phyloP scores from a whole-genome alignment of 768 basidiomycete genomes.

The Daedaleopsis sinensis region DNA sequence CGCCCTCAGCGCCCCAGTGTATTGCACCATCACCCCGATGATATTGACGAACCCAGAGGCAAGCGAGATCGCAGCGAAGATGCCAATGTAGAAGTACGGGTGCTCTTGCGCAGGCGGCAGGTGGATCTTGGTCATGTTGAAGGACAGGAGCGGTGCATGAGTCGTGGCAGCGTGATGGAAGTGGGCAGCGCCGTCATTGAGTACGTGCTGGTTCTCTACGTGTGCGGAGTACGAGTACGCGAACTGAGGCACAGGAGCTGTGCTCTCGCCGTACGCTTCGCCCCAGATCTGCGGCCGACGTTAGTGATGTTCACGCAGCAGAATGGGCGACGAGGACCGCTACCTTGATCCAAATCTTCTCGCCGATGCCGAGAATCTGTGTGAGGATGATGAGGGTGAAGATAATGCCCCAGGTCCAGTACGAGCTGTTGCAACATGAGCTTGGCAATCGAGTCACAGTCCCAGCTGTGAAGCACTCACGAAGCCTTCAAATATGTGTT shows the following conservation, averaged over 20 bases:
- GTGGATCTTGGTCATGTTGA: not conserved
- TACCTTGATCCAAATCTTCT: slow-evolving; percentile 81
- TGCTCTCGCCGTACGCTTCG: slow-evolving; percentile 50
- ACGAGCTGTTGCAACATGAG: slow-evolving; percentile 46
- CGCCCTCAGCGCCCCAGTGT: slow-evolving; percentile 54
- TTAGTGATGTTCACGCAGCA: not conserved
- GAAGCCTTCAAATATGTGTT: slow-evolving; percentile 70
- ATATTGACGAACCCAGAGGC: slow-evolving; percentile 50
- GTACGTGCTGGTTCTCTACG: slow-evolving; percentile 29
- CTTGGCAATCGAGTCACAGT: too few relatives aligned
- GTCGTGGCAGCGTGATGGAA: slow-evolving; percentile 22
- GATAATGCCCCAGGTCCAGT: slow-evolving; percentile 67
- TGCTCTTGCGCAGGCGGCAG: slow-evolving; percentile 56
- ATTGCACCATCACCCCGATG: slow-evolving; percentile 53
- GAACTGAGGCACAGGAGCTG: not conserved
- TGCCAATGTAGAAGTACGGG: slow-evolving; percentile 71
- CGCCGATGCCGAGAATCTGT: slow-evolving; percentile 51
- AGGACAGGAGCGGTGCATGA: slow-evolving; percentile 9
- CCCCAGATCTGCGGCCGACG: slow-evolving; percentile 65
- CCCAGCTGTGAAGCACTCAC: slow-evolving; percentile 41
- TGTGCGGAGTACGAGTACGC: slow-evolving; percentile 3
- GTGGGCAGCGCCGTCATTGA: slow-evolving; percentile 27
- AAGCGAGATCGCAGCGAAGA: slow-evolving; percentile 67
- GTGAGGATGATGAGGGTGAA: slow-evolving; percentile 48
- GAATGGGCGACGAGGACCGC: not conserved